Evolutionary conservation across 129 eudicot species (phyloP).

Genomic region (Solidago caesia): DNA sequence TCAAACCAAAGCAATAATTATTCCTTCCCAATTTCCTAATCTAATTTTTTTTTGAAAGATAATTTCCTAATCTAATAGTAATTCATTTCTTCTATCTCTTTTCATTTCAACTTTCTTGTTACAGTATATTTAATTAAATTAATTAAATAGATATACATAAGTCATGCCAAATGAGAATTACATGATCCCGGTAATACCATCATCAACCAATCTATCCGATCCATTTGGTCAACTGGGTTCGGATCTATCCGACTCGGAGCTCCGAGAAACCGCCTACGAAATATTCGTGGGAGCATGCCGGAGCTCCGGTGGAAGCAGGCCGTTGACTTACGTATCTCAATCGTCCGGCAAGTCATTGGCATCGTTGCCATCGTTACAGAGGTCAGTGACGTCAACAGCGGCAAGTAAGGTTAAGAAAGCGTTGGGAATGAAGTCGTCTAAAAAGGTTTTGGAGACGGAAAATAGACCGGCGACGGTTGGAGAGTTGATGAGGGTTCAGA

Average conservation of each 20-base stretch:
- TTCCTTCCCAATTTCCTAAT: slow-evolving; percentile 25
- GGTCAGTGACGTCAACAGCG: slow-evolving; percentile 49
- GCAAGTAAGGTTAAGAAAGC: slow-evolving; percentile 77
- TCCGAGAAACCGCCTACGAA: slow-evolving; percentile 82
- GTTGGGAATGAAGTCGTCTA: slow-evolving; percentile 50
- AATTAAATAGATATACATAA: neutral
- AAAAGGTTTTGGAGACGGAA: slow-evolving; percentile 35
- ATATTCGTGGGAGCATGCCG: slow-evolving; percentile 75
- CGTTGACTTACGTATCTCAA: slow-evolving; percentile 65
- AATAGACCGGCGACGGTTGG: slow-evolving; percentile 46
- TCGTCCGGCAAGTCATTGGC: slow-evolving; percentile 44
- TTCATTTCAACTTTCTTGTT: slow-evolving; percentile 12
- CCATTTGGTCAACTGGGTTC: slow-evolving; percentile 55
- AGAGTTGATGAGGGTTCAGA: slow-evolving; percentile 78
- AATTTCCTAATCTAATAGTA: no score
- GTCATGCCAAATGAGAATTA: slow-evolving; percentile 25
- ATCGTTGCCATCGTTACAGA: slow-evolving; percentile 44
- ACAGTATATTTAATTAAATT: neutral
- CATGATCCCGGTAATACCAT: slow-evolving; percentile 18
- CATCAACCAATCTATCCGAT: slow-evolving; percentile 31
- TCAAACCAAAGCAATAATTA: slow-evolving; percentile 51
- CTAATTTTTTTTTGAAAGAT: no score
- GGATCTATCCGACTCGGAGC: slow-evolving; percentile 54
- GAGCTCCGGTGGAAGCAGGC: slow-evolving; percentile 63
- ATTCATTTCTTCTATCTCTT: neutral